A percentile compares a stretch with the other conserved stretches of the same genome.
Conservation (phyloP, 169 alveolate genomes). For the Cyclospora cayetanensis region DNA sequence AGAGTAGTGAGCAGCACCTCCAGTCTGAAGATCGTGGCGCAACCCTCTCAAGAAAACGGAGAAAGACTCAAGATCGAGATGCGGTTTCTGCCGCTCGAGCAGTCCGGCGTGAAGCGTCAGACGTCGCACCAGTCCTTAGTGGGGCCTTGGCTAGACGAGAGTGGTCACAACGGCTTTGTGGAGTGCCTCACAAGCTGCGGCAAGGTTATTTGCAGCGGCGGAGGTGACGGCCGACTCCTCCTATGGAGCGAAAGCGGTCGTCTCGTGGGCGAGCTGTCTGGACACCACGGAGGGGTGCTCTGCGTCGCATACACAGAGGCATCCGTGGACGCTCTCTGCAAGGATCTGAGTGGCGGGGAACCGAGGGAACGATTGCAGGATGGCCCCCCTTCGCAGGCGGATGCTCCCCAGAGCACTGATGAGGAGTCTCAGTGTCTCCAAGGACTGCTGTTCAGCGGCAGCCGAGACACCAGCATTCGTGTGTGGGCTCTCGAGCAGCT, state of each 20-base stretch:
- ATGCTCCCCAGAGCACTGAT: background rate
- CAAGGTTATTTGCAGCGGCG: conserved; percentile 66
- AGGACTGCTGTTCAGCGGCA: conserved; percentile 67
- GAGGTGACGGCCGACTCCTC: conserved; percentile 73
- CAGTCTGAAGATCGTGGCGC: conserved; percentile 62
- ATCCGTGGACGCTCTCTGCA: conserved; percentile 42
- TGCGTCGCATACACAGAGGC: conserved; percentile 61
- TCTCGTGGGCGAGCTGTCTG: conserved; percentile 68
- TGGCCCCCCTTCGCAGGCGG: conserved; percentile 30
- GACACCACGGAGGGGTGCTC: conserved; percentile 70
- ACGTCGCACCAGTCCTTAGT: conserved; percentile 38
- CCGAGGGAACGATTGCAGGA: background rate
- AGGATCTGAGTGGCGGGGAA: conserved; percentile 37
- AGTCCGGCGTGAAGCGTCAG: conserved; percentile 58
- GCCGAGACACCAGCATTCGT: conserved; percentile 72
- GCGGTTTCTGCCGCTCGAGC: conserved; percentile 60
- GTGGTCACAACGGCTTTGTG: conserved; percentile 71
- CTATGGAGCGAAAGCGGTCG: conserved; percentile 57
- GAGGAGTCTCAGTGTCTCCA: background rate
- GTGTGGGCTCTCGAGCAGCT: conserved; percentile 71
- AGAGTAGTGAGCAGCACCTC: conserved; percentile 62
- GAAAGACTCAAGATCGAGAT: conserved; percentile 52
- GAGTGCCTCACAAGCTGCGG: conserved; percentile 71
- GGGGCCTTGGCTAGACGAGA: conserved; percentile 61
- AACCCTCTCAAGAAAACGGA: conserved; percentile 28